Evolutionary conservation across 352 stramenopile species (phyloP).

Genomic region (Phytopythium mirpurense): DNA sequence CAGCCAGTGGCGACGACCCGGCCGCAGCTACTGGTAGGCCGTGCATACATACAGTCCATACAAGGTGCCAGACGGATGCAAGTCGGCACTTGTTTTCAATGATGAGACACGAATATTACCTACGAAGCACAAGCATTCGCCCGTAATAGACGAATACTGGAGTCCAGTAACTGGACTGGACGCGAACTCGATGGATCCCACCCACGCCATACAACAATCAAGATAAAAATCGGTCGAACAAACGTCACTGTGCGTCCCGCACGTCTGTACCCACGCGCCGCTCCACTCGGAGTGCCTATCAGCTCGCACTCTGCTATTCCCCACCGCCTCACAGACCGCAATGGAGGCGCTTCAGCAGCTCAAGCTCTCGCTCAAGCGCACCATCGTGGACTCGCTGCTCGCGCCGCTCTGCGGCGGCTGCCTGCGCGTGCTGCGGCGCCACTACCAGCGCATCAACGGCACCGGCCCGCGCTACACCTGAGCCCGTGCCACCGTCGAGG

Average conservation of each 20-base stretch:
- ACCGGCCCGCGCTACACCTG: conserved; percentile 3
- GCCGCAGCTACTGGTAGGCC: too few species aligned
- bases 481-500: neutral
- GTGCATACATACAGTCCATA: too few species aligned
- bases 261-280: too few species aligned
- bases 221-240: neutral
- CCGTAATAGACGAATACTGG: too few species aligned
- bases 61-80: too few species aligned
- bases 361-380: conserved; percentile 10
- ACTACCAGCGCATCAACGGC: conserved; percentile 10
- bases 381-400: conserved; percentile 7
- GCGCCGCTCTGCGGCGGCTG: conserved; percentile 9
- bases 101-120: too few species aligned
- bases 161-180: too few species aligned
- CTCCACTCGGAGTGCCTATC: too few species aligned
- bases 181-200: too few species aligned
- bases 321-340: neutral
- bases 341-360: conserved; percentile 5
- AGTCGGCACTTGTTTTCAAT: too few species aligned
- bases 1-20: neutral
- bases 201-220: neutral
- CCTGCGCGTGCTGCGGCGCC: conserved; percentile 5
- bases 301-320: too few species aligned
- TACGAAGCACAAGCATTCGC: too few species aligned
- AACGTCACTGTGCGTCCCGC: neutral